Evolutionary conservation across 192 early-diverging fungal species (phyloP).

Genomic region (Backusella westeae): DNA sequence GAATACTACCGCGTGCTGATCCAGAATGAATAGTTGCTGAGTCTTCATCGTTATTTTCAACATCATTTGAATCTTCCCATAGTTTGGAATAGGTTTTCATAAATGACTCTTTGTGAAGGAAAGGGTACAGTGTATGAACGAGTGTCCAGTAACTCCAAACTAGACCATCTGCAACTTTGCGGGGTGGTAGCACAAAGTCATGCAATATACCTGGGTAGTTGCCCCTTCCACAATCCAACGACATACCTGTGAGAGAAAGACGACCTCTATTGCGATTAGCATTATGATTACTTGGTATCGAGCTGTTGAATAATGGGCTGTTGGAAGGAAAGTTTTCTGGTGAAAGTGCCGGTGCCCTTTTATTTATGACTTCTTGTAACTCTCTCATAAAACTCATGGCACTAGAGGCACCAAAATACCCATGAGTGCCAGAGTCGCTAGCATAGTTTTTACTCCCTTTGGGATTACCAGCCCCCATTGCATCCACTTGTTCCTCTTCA

Average conservation of each 20-base stretch:
- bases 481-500: not conserved
- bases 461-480: conserved; percentile 14
- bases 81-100: conserved; percentile 15
- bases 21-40: not conserved
- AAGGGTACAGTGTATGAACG: conserved; percentile 20
- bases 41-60: not conserved
- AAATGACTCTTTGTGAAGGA: conserved; percentile 18
- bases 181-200: conserved; percentile 1
- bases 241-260: not conserved
- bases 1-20: not conserved
- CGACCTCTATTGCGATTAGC: not conserved
- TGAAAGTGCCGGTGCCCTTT: conserved; percentile 1
- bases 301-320: not conserved
- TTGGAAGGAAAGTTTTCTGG: not conserved
- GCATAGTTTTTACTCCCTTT: not conserved
- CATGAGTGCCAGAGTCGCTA: not conserved
- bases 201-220: not conserved
- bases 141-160: conserved; percentile 13
- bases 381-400: conserved; percentile 16
- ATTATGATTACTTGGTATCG: not conserved
- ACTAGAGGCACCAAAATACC: conserved; percentile 14
- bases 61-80: conserved; percentile 14
- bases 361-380: conserved; percentile 6
- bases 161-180: conserved; percentile 10
- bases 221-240: not conserved